Percentiles rank a stretch among this genome's conserved stretches.
Evolutionary conservation across 23 red algal species (phyloP).

Genomic region (Cyanidiococcus yangmingshanensis): DNA sequence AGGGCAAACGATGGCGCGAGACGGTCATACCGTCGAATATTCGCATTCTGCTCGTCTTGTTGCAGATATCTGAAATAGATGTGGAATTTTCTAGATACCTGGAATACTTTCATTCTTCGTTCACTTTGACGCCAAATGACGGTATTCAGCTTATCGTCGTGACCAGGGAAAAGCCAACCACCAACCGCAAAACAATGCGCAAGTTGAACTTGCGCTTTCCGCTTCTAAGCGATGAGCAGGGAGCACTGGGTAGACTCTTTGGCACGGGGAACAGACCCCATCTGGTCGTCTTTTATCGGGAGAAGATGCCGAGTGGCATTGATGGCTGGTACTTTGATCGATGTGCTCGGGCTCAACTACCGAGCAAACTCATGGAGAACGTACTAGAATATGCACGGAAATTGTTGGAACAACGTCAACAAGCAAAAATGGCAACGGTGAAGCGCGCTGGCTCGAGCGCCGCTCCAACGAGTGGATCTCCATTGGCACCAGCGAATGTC

Average conservation of each 20-base stretch:
- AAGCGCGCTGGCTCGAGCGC: background rate
- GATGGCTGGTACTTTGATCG: background rate
- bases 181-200: background rate
- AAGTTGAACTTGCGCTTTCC: conserved; percentile 8
- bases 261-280: background rate
- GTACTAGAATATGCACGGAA: background rate
- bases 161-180: background rate
- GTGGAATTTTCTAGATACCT: background rate
- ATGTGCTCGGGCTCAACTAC: background rate
- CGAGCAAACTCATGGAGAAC: background rate
- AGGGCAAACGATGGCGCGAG: background rate
- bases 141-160: background rate
- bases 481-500: background rate
- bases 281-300: background rate
- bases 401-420: background rate
- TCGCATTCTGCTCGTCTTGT: background rate
- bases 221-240: conserved; percentile 19
- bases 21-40: background rate
- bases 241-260: background rate
- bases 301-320: background rate
- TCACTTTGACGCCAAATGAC: background rate
- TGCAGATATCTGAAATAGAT: background rate
- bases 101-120: conserved; percentile 7
- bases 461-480: background rate
- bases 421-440: background rate